These are phyloP conservation scores for Fusarium cyanostomum DNA, from an alignment of 2,329 filamentous ascomycete genomes.

Conservation along the genomic window DNA sequence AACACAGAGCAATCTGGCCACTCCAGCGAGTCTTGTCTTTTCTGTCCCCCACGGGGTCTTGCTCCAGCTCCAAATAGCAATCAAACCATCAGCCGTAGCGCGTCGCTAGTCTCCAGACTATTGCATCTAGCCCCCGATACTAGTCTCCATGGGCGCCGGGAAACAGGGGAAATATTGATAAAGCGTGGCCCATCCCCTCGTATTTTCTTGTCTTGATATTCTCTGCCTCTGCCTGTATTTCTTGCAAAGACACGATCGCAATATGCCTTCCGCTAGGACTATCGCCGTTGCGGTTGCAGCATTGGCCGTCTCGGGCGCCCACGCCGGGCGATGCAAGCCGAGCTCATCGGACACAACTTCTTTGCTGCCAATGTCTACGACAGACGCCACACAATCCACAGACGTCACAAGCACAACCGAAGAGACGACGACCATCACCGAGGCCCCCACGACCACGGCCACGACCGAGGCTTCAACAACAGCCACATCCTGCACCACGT, in stretches of 20 bases:
- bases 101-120: not conserved
- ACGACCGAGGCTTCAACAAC: not conserved
- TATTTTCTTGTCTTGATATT: not conserved
- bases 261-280: slow-evolving; percentile 21
- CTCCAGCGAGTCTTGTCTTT: too few relatives aligned
- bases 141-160: too few relatives aligned
- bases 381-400: too few relatives aligned
- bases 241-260: too few relatives aligned
- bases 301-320: slow-evolving; percentile 11
- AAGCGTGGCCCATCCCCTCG: not conserved
- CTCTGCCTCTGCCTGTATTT: too few relatives aligned
- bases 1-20: too few relatives aligned
- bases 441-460: not conserved
- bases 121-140: not conserved
- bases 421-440: not conserved
- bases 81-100: not conserved
- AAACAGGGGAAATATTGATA: not conserved
- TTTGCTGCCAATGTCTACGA: too few relatives aligned
- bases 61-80: not conserved
- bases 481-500: not conserved
- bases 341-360: not conserved
- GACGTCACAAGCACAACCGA: not conserved
- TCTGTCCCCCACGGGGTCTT: too few relatives aligned
- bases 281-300: slow-evolving; percentile 16
- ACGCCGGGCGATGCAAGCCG: slow-evolving; percentile 2